Conservation (phyloP, 257 asterid species). For the Thymus quinquecostatus region DNA sequence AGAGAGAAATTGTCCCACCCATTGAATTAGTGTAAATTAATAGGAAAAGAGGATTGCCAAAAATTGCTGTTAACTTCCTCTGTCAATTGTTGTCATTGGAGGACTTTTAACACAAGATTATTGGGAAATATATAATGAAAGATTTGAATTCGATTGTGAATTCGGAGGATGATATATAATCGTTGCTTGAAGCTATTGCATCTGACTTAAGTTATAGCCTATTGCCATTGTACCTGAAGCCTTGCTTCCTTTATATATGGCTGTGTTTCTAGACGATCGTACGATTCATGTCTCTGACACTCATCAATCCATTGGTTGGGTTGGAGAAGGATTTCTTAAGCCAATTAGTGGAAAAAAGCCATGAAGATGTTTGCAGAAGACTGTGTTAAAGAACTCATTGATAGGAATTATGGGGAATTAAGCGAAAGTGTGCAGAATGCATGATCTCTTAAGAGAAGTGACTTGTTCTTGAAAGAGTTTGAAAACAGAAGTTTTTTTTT, state of each 20-base stretch:
- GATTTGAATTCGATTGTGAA: neutral
- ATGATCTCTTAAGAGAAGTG: constrained; percentile 31
- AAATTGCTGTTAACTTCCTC: neutral
- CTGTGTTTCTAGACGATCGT: neutral
- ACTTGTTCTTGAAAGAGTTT: constrained; percentile 16
- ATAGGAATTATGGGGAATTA: constrained; percentile 9
- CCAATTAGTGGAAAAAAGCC: neutral
- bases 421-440: constrained; percentile 5
- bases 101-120: neutral
- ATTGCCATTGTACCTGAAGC: neutral
- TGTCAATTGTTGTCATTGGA: neutral
- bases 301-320: constrained; percentile 3
- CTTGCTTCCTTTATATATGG: constrained; percentile 10
- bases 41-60: neutral
- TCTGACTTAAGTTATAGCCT: constrained; percentile 3
- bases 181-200: neutral
- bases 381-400: neutral
- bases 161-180: neutral
- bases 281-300: neutral
- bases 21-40: neutral
- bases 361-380: constrained; percentile 7
- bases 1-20: neutral
- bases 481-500: neutral
- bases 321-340: constrained; percentile 5
- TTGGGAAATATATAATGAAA: neutral